A percentile compares a stretch with the other conserved stretches of the same genome.
phyloP scores from a whole-genome alignment of 306 rosid species.

The Trichosanthes truncata region DNA sequence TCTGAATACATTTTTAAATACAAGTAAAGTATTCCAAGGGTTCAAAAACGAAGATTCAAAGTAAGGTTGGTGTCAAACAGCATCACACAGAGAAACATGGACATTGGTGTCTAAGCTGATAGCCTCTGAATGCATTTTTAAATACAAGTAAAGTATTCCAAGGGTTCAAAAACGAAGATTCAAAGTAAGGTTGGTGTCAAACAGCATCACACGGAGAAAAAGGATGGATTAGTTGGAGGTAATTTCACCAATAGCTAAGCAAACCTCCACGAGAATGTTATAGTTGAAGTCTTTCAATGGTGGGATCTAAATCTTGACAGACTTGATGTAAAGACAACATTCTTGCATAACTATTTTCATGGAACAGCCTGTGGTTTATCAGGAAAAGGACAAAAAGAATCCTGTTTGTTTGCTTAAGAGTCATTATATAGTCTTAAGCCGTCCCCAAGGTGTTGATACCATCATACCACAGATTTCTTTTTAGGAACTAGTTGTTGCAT shows the following conservation, averaged over 20 bases:
- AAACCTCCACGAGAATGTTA: too few relatives aligned
- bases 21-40: not conserved
- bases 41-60: not conserved
- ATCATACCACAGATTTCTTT: too few relatives aligned
- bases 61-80: not conserved
- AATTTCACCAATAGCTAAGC: not conserved
- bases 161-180: not conserved
- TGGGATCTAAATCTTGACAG: not conserved
- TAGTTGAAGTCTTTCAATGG: not conserved
- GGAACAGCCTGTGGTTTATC: not conserved
- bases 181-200: not conserved
- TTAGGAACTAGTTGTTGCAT: too few relatives aligned
- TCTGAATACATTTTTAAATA: not conserved
- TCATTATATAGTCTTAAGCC: not conserved
- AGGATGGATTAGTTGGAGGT: too few relatives aligned
- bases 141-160: not conserved
- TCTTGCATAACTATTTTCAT: too few relatives aligned
- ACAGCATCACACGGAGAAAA: not conserved
- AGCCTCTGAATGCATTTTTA: not conserved
- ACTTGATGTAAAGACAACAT: too few relatives aligned
- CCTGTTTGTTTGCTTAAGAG: not conserved
- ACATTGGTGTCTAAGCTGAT: not conserved
- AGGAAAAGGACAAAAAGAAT: too few relatives aligned
- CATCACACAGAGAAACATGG: not conserved
- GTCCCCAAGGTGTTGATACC: not conserved